Base-by-base conservation (phyloP, 106 monocot genomes). In the Dendrobium catenatum region DNA sequence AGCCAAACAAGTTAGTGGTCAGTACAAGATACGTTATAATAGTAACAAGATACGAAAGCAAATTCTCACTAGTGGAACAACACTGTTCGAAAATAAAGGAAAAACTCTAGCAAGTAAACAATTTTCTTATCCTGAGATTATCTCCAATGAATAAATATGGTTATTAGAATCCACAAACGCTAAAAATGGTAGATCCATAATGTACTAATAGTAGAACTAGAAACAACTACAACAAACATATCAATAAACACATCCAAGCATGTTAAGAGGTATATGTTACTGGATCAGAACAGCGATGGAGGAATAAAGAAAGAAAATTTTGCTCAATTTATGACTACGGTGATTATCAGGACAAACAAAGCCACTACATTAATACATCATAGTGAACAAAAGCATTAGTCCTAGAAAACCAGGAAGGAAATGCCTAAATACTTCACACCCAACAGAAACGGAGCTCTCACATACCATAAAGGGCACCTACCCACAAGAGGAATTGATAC, bases 301-400 rank as follows among this genome's bases (percentile, higher is more conserved):
- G 37, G 19, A 6, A 61, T n/a, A 61, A 61, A 7, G 22, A 61
- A 61, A 61, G 61, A 70, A 37, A 70, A 37, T 33, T 70, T 33
- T 5, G 70, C 29, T 17, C 29, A 70, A 70, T 33, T 70, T 37
- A 16, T 37, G 37, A 33, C 0, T 16, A 68, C 16, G 33, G 33
- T 24, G 37, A 70, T 4, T 6, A 70, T 70, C 29, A 70, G 4
- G 37, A 70, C 10, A 68, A 37, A 70, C 15, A 70, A 70, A 70
- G 11, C 31, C 29, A 70, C 70, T 70, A 70, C 70, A 70, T 70
- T 15, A 70, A 70, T 70, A 70, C 70, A 70, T 26, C 27, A 68
- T 29, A 70, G 29, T 24, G 5, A 70, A 37, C 10, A 70, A 37
- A 70, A 70, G 37, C 37, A 37, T 37, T 70, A 70, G 37, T 33